A percentile compares a stretch with the other conserved stretches of the same genome.
These are phyloP conservation scores for Zangia roseola DNA, from an alignment of 768 basidiomycete genomes.

Conservation along the genomic window DNA sequence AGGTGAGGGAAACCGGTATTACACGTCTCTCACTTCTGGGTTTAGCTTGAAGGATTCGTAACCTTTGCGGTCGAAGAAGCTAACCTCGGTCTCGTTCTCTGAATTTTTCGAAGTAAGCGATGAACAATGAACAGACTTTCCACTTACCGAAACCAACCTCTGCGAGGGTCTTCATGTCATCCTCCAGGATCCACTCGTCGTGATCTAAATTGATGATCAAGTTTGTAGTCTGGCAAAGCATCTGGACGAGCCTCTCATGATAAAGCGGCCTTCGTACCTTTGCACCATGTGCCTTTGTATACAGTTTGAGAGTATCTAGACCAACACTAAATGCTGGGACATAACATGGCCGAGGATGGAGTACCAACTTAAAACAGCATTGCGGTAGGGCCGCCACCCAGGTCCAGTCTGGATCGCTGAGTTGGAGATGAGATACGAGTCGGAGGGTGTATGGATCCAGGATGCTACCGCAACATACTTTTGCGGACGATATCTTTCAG, in stretches of 20 bases:
- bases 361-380: slow-evolving; percentile 59
- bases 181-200: slow-evolving; percentile 87
- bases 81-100: slow-evolving; percentile 97
- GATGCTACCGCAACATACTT: slow-evolving; percentile 43
- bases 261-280: slow-evolving; percentile 53
- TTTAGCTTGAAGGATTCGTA: slow-evolving; percentile 83
- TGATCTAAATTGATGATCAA: slow-evolving; percentile 97
- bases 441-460: neutral
- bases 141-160: slow-evolving; percentile 74
- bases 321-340: slow-evolving; percentile 3
- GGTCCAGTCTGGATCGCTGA: slow-evolving; percentile 70
- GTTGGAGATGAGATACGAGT: slow-evolving; percentile 10
- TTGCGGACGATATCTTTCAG: slow-evolving; percentile 71
- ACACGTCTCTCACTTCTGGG: slow-evolving; percentile 59
- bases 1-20: neutral
- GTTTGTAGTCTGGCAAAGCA: slow-evolving; percentile 75
- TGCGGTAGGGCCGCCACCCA: slow-evolving; percentile 89
- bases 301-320: slow-evolving; percentile 90
- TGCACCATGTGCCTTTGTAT: slow-evolving; percentile 91
- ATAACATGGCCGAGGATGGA: neutral
- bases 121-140: neutral
- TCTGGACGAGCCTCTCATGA: neutral
- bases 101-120: neutral
- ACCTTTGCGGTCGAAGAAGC: slow-evolving; percentile 76
- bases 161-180: slow-evolving; percentile 63